Base-by-base conservation (phyloP, 192 early-diverging fungal species). In the Phycomyces nitens region DNA sequence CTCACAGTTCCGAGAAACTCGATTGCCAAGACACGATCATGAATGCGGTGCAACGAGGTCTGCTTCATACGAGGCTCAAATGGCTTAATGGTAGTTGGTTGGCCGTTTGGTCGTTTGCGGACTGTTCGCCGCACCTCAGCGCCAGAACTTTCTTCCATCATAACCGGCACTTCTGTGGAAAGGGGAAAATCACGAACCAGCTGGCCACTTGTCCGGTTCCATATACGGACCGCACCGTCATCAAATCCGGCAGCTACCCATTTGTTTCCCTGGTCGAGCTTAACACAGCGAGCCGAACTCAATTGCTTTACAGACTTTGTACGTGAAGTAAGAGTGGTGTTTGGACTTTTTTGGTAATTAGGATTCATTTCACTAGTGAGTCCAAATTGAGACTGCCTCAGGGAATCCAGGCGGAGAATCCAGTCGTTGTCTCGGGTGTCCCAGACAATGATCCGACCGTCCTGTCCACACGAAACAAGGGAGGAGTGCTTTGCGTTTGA, bases 381-480 rank as follows among this genome's bases (percentile, higher is more conserved):
- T 24, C 50, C 52, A 24, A 39, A 39, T 14, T 43, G 49, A 1
- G 38, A 47, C 26, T 18, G 63, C 38, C 47, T 41, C 20, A 71
- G 26, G 21, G n/a, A 50, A 53, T 74, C 72, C n/a, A 74, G 24
- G n/a, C 72, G 43, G 2, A 63, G 63, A 14, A 74, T 56, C 67
- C 63, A 69, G 21, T 62, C 52, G 2, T 34, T 57, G 34, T 49
- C 39, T 38, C 44, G 23, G 38, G 60, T 29, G 20, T 74, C 54
- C 72, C 72, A 74, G 2, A 69, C 16, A n/a, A 74, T 51, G 40
- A 69, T 27, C 34, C 63, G 44, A 10, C 67, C 67, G 53, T 74
- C 72, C 40, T 64, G 67, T 20, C 58, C 67, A 39, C 56, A 43
- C 8, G 72, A 69, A 5, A 74, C 44, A 22, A 74, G 18, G 6